A percentile compares a stretch with the other conserved stretches of the same genome.
These are phyloP conservation scores for Pelargonium fulgidum DNA, from an alignment of 441 rosid genomes.

Conservation along the genomic window DNA sequence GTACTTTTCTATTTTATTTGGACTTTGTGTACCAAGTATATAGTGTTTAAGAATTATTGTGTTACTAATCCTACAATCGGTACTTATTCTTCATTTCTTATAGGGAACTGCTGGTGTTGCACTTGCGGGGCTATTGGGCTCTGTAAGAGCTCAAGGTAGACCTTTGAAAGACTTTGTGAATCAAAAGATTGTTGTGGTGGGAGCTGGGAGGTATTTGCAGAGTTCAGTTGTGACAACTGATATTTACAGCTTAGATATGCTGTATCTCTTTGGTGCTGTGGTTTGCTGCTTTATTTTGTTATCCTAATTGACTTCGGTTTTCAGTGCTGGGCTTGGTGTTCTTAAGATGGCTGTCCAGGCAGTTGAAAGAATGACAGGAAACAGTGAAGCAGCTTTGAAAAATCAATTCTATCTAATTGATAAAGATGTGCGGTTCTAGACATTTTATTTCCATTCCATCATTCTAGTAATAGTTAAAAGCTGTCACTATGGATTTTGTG, in stretches of 20 bases:
- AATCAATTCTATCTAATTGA: conserved; percentile 71
- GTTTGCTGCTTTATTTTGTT: conserved; percentile 12
- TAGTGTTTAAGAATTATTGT: conserved; percentile 11
- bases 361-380: conserved; percentile 68
- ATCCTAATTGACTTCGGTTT: conserved; percentile 23
- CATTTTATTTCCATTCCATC: conserved; percentile 7
- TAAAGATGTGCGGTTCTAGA: conserved; percentile 62
- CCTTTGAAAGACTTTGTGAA: conserved; percentile 70
- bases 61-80: conserved; percentile 8
- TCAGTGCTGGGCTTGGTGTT: conserved; percentile 96
- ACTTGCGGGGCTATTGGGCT: conserved; percentile 91
- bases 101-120: conserved; percentile 99
- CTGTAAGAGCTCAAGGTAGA: conserved; percentile 90
- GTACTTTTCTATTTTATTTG: conserved; percentile 20
- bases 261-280: conserved; percentile 14
- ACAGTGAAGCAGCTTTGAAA: conserved; percentile 38
- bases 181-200: conserved; percentile 95
- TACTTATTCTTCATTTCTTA: conserved; percentile 21
- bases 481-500: background rate
- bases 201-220: conserved; percentile 88
- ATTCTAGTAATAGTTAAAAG: background rate
- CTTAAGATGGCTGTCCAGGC: conserved; percentile 71
- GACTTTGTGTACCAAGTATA: conserved; percentile 6
- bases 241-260: background rate
- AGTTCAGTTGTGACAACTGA: conserved; percentile 3